Evolutionary conservation across 1,139 yeast species (phyloP).

Genomic region (Candida sp.): DNA sequence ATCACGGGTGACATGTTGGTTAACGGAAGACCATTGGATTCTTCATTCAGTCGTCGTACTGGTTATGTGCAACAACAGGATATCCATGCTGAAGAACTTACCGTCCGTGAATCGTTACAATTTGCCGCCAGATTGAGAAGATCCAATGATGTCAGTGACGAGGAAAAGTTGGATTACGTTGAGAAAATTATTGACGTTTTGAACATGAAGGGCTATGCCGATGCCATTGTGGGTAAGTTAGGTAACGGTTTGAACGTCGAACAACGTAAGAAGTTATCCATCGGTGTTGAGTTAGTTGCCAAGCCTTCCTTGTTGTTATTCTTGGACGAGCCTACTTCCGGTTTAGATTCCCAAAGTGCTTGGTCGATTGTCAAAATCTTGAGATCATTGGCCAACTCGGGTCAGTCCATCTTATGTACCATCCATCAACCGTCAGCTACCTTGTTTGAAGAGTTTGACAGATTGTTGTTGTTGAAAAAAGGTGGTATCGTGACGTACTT

Average conservation of each 20-base stretch:
- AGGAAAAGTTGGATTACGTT: constrained; percentile 54
- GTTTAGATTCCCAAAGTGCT: constrained; percentile 91
- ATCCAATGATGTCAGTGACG: constrained; percentile 37
- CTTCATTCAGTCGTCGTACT: constrained; percentile 61
- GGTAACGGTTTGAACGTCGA: constrained; percentile 69
- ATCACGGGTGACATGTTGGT: constrained; percentile 69
- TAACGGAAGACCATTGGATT: constrained; percentile 55
- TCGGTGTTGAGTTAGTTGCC: constrained; percentile 88
- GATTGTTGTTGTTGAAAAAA: constrained; percentile 68
- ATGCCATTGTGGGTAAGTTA: constrained; percentile 60
- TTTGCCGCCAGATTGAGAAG: constrained; percentile 68
- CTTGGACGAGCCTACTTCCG: constrained; percentile 94
- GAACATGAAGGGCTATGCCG: constrained; percentile 67
- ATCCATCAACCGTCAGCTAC: constrained; percentile 87
- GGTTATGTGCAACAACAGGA: constrained; percentile 74
- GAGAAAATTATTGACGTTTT: constrained; percentile 59
- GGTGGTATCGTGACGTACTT: constrained; percentile 86
- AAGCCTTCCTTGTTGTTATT: constrained; percentile 82
- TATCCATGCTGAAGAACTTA: constrained; percentile 57
- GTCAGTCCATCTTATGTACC: constrained; percentile 85
- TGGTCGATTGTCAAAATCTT: constrained; percentile 83
- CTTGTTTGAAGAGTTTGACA: constrained; percentile 76
- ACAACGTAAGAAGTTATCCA: constrained; percentile 67
- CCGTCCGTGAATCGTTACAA: constrained; percentile 64
- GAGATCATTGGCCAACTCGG: constrained; percentile 75